A percentile compares a stretch with the other conserved stretches of the same genome.
Conservation (phyloP, 768 basidiomycete species). For the Postia placenta region DNA sequence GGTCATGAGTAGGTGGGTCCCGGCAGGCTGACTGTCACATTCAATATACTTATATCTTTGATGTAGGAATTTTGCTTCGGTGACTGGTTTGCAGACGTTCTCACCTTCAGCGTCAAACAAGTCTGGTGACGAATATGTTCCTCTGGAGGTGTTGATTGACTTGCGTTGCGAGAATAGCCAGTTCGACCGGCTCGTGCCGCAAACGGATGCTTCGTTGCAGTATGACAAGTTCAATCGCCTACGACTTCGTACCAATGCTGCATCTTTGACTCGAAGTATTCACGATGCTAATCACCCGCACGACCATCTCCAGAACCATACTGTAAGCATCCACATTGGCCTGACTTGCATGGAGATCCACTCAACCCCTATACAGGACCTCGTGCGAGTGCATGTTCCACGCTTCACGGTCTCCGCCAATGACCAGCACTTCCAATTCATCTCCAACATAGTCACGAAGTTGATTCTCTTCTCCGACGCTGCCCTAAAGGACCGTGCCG, state of each 20-base stretch:
- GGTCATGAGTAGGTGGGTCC: slow-evolving; percentile 78
- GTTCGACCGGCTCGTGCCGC: slow-evolving; percentile 87
- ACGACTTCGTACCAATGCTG: slow-evolving; percentile 68
- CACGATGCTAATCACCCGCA: slow-evolving; percentile 28
- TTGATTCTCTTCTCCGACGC: slow-evolving; percentile 89
- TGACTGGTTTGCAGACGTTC: slow-evolving; percentile 85
- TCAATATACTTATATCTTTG: neutral
- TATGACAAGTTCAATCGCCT: slow-evolving; percentile 96
- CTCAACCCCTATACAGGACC: slow-evolving; percentile 46
- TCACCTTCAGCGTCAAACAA: slow-evolving; percentile 48
- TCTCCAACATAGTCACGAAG: slow-evolving; percentile 83
- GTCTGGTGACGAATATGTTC: slow-evolving; percentile 55
- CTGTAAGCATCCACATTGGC: slow-evolving; percentile 33
- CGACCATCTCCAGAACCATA: slow-evolving; percentile 59
- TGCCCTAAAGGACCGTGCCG: slow-evolving; percentile 68
- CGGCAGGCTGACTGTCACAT: neutral
- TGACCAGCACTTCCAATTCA: slow-evolving; percentile 73
- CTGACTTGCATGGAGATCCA: neutral
- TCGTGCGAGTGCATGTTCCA: slow-evolving; percentile 75
- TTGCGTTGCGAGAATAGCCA: slow-evolving; percentile 71
- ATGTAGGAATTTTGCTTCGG: slow-evolving; percentile 73
- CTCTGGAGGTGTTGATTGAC: slow-evolving; percentile 89
- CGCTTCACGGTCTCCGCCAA: slow-evolving; percentile 84
- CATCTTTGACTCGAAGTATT: slow-evolving; percentile 38
- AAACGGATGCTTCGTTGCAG: slow-evolving; percentile 77